A percentile compares a stretch with the other conserved stretches of the same genome.
Evolutionary conservation across 192 early-diverging fungal species (phyloP).

Genomic region (Glomus cerebriforme): DNA sequence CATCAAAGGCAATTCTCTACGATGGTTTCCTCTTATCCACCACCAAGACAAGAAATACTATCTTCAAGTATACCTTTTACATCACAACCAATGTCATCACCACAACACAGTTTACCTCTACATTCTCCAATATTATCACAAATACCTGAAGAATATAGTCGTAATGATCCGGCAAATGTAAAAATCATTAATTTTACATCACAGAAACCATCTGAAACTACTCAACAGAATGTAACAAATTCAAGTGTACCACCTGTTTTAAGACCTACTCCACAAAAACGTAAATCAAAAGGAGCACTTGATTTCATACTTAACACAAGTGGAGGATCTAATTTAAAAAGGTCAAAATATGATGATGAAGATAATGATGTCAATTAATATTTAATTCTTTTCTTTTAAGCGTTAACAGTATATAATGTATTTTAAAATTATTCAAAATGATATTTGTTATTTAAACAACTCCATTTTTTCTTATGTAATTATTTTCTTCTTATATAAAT

Average conservation of each 20-base stretch:
- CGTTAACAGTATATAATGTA: too few relatives aligned
- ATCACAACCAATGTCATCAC: not conserved
- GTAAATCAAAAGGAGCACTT: conserved; percentile 27
- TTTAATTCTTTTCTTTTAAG: not conserved
- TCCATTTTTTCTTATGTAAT: too few relatives aligned
- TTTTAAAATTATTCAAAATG: too few relatives aligned
- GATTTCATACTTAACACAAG: conserved; percentile 12
- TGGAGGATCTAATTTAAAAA: not conserved
- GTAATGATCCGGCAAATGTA: not conserved
- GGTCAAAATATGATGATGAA: conserved; percentile 2
- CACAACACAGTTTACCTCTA: not conserved
- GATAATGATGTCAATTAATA: not conserved
- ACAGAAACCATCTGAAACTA: not conserved
- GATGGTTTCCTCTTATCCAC: not conserved
- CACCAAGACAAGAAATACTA: not conserved
- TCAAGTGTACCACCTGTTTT: not conserved
- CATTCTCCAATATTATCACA: not conserved
- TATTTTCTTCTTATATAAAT: too few relatives aligned
- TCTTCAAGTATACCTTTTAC: not conserved
- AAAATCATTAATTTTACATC: not conserved
- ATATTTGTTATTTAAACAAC: too few relatives aligned
- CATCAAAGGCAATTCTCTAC: not conserved
- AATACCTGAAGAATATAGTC: not conserved
- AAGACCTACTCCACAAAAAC: conserved; percentile 13
- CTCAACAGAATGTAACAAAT: not conserved